phyloP scores from a whole-genome alignment of 2,329 filamentous ascomycete species.

The Raffaelea deltoideospora region DNA sequence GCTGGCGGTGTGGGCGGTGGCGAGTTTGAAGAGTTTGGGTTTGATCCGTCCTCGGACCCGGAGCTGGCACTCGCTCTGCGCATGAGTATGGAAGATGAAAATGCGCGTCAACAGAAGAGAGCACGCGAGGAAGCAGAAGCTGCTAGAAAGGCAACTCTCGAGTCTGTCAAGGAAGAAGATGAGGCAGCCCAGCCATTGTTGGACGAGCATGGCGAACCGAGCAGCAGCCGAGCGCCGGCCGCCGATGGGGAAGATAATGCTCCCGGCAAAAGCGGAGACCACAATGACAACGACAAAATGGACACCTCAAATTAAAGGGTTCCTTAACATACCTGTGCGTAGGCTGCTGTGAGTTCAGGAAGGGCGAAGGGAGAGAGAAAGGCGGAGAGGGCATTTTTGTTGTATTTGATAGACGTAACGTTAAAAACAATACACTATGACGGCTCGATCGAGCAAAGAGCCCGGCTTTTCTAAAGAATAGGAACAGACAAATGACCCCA shows the following conservation, averaged over 20 bases:
- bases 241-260: slow-evolving; percentile 34
- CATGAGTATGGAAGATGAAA: slow-evolving; percentile 98
- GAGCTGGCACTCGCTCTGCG: slow-evolving; percentile 86
- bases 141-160: slow-evolving; percentile 31
- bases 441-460: too few relatives aligned
- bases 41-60: slow-evolving; percentile 85
- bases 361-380: too few relatives aligned
- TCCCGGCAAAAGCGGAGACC: slow-evolving; percentile 25
- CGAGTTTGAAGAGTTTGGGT: slow-evolving; percentile 56
- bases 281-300: slow-evolving; percentile 63
- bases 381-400: too few relatives aligned
- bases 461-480: too few relatives aligned
- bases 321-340: too few relatives aligned
- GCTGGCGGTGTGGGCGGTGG: slow-evolving; percentile 37
- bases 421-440: too few relatives aligned
- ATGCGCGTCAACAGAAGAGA: slow-evolving; percentile 78
- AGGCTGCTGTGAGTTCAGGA: too few relatives aligned
- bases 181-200: slow-evolving; percentile 47
- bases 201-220: slow-evolving; percentile 48
- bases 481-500: too few relatives aligned
- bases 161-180: slow-evolving; percentile 67
- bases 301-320: too few relatives aligned
- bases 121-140: slow-evolving; percentile 60
- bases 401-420: too few relatives aligned
- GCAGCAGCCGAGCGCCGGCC: slow-evolving; percentile 33